Conservation (phyloP, 352 stramenopile species). For the Phytophthora pluvialis region DNA sequence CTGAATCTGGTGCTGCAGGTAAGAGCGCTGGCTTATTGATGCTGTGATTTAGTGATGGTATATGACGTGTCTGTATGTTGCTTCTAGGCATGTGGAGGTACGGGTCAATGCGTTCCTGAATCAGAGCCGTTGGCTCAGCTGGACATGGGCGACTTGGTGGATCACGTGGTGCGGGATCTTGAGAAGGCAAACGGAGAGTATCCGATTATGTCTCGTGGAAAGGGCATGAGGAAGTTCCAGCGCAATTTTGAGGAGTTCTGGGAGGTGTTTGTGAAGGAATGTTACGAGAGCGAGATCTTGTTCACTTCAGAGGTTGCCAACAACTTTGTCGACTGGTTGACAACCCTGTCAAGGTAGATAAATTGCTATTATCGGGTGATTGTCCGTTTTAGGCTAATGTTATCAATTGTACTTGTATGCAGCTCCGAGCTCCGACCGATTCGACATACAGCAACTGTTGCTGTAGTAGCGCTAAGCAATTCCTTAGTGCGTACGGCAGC, state of each 20-base stretch:
- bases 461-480: slow-evolving; percentile 68
- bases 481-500: slow-evolving; percentile 62
- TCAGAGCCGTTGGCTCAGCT: slow-evolving; percentile 66
- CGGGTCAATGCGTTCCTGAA: slow-evolving; percentile 52
- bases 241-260: slow-evolving; percentile 78
- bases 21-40: not conserved
- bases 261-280: slow-evolving; percentile 78
- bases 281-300: slow-evolving; percentile 81
- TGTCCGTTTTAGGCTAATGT: slow-evolving; percentile 2
- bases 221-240: slow-evolving; percentile 70
- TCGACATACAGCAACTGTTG: slow-evolving; percentile 80
- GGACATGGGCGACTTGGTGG: slow-evolving; percentile 74
- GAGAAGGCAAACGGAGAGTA: slow-evolving; percentile 68
- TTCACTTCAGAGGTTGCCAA: slow-evolving; percentile 70
- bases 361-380: not conserved
- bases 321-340: slow-evolving; percentile 84
- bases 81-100: slow-evolving; percentile 60
- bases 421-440: slow-evolving; percentile 86
- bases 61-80: slow-evolving; percentile 5
- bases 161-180: slow-evolving; percentile 73
- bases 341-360: slow-evolving; percentile 71
- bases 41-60: slow-evolving; percentile 27
- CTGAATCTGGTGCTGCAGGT: slow-evolving; percentile 84
- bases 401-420: slow-evolving; percentile 6
- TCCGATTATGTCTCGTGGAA: slow-evolving; percentile 65